phyloP scores from a whole-genome alignment of 164 flowering plant genomes.

The Chimonanthus praecox region DNA sequence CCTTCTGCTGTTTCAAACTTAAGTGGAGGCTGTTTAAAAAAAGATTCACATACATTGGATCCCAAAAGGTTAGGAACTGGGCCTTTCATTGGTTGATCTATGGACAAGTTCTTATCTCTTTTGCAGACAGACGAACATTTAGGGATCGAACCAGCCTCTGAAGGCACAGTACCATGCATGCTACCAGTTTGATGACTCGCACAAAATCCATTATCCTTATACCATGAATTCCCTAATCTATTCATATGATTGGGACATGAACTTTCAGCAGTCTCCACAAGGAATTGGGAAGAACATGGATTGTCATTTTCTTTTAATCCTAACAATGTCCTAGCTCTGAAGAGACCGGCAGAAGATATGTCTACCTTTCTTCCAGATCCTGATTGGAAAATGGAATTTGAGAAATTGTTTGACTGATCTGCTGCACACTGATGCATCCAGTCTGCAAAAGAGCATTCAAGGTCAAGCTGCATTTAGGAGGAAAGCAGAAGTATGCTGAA shows the following conservation, averaged over 20 bases:
- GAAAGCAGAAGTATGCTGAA: not conserved
- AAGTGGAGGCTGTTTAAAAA: conserved; percentile 47
- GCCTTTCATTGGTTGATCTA: conserved; percentile 17
- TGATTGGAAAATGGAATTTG: conserved; percentile 50
- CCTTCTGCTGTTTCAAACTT: conserved; percentile 94
- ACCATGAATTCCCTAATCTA: conserved; percentile 18
- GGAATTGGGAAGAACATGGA: conserved; percentile 12
- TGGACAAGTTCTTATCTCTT: conserved; percentile 11
- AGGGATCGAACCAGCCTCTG: conserved; percentile 15
- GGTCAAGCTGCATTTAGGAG: not conserved
- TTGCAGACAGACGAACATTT: conserved; percentile 10
- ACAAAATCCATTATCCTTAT: conserved; percentile 14
- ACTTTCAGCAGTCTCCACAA: conserved; percentile 9
- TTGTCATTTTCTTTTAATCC: conserved; percentile 44
- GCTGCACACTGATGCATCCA: conserved; percentile 5
- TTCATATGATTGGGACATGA: conserved; percentile 6
- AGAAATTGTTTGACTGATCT: conserved; percentile 15
- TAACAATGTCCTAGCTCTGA: conserved; percentile 65
- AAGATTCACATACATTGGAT: conserved; percentile 18
- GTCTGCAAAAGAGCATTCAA: conserved; percentile 25
- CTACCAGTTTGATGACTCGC: not conserved
- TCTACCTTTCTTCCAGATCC: conserved; percentile 60
- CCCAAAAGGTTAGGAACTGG: conserved; percentile 17
- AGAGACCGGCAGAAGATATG: conserved; percentile 63
- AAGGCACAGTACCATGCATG: not conserved